These are phyloP conservation scores for Xylaria polymorpha DNA, from an alignment of 2,329 filamentous ascomycete species.

Conservation along the genomic window DNA sequence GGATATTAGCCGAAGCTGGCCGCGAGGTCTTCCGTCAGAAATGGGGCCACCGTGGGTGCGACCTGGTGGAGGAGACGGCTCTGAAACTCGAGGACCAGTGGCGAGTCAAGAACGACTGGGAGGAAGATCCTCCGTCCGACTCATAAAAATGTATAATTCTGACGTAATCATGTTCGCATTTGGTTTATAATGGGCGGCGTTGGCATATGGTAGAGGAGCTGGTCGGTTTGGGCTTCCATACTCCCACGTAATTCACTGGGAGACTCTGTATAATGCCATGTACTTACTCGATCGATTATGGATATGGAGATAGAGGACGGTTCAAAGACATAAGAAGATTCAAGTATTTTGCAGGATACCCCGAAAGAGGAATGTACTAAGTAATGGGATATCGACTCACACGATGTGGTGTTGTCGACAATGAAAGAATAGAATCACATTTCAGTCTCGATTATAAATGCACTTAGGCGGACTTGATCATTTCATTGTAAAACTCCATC, in stretches of 20 bases:
- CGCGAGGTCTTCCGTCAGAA: slow-evolving; percentile 52
- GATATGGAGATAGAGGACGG: not conserved
- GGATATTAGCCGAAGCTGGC: slow-evolving; percentile 59
- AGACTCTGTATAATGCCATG: slow-evolving; percentile 13
- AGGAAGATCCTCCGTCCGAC: slow-evolving; percentile 38
- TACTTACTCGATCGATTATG: slow-evolving; percentile 7
- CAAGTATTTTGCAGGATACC: slow-evolving; percentile 10
- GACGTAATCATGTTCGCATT: slow-evolving; percentile 20
- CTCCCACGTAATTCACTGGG: slow-evolving; percentile 2
- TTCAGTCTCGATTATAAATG: not conserved
- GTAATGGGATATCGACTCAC: not conserved
- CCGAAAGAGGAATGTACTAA: not conserved
- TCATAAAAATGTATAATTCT: slow-evolving; percentile 22
- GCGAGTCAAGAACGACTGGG: slow-evolving; percentile 48
- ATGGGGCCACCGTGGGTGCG: slow-evolving; percentile 48
- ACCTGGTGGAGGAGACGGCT: slow-evolving; percentile 46
- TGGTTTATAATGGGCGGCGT: slow-evolving; percentile 28
- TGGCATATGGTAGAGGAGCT: slow-evolving; percentile 25
- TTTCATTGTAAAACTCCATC: too few relatives aligned
- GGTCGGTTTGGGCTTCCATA: slow-evolving; percentile 13
- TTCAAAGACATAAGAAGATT: not conserved
- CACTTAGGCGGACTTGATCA: not conserved
- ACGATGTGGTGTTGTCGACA: not conserved
- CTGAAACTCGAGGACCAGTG: slow-evolving; percentile 46
- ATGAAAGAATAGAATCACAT: not conserved